Evolutionary conservation across 2,329 filamentous ascomycete genomes (phyloP).

Genomic region (Mollisiaceae sp.): DNA sequence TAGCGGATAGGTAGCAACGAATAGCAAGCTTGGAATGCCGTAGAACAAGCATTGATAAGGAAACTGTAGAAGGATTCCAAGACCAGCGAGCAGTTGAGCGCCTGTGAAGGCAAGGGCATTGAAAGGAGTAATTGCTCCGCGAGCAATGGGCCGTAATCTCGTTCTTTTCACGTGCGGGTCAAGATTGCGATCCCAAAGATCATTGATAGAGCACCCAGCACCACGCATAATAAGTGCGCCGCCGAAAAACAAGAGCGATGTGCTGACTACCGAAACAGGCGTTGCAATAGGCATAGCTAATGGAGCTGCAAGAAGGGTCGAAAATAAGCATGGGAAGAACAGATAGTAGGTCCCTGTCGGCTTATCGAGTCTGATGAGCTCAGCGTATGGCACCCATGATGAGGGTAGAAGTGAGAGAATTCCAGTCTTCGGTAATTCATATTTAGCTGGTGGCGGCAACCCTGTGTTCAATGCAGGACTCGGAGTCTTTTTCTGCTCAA

Average conservation of each 20-base stretch:
- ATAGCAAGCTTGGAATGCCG: constrained; percentile 73
- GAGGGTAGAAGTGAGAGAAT: constrained; percentile 71
- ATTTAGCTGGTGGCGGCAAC: constrained; percentile 43
- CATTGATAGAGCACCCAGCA: constrained; percentile 87
- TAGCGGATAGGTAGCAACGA: constrained; percentile 79
- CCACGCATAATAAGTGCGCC: constrained; percentile 86
- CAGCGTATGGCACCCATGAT: constrained; percentile 79
- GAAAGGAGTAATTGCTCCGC: constrained; percentile 74
- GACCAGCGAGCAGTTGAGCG: constrained; percentile 72
- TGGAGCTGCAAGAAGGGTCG: constrained; percentile 78
- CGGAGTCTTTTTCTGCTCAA: not conserved
- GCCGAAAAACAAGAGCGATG: constrained; percentile 71
- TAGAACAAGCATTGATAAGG: constrained; percentile 77
- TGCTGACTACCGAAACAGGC: constrained; percentile 66
- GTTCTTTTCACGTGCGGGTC: constrained; percentile 81
- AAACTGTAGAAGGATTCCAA: constrained; percentile 78
- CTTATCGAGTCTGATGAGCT: constrained; percentile 81
- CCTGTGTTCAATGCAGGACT: not conserved
- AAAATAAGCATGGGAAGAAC: constrained; percentile 85
- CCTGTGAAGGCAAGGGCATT: constrained; percentile 78
- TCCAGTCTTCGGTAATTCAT: constrained; percentile 73
- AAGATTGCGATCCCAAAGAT: constrained; percentile 87
- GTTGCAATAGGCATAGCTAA: constrained; percentile 65
- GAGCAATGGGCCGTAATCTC: constrained; percentile 78
- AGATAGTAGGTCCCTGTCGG: constrained; percentile 84